phyloP scores from a whole-genome alignment of 78 protist genomes.

The Isochrysis galbana region DNA sequence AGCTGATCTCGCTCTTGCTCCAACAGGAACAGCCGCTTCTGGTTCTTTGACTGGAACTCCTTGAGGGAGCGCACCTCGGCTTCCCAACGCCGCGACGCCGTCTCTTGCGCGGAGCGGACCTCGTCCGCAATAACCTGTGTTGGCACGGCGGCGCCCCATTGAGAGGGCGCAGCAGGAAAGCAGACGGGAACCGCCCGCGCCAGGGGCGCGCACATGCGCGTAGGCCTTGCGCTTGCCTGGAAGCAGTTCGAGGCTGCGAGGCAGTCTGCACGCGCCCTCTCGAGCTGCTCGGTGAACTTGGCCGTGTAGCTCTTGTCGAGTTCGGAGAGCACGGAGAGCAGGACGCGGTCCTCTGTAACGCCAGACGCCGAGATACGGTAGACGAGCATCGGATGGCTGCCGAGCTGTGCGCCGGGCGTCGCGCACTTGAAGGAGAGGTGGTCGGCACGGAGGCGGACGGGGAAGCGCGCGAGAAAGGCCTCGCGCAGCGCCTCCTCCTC shows the following conservation, averaged over 20 bases:
- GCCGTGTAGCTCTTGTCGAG: background rate
- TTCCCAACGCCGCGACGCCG: background rate
- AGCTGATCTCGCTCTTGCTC: background rate
- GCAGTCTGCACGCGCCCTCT: background rate
- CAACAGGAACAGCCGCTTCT: background rate
- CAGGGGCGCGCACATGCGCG: too few relatives aligned
- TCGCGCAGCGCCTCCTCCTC: background rate
- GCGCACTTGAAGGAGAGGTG: background rate
- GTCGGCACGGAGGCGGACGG: background rate
- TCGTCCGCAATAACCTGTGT: background rate
- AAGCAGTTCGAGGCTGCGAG: background rate
- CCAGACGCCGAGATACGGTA: background rate
- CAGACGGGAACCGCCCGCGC: too few relatives aligned
- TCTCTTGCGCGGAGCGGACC: background rate
- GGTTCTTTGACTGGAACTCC: background rate
- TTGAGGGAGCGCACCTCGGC: background rate
- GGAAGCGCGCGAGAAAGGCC: slow-evolving; percentile 27
- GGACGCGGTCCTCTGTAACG: background rate
- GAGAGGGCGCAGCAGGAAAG: too few relatives aligned
- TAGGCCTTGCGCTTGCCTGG: too few relatives aligned
- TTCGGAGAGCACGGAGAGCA: background rate
- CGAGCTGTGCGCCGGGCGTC: background rate
- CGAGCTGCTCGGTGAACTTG: background rate
- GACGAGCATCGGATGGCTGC: background rate
- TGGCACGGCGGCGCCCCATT: too few relatives aligned